phyloP scores from a whole-genome alignment of 495 filamentous ascomycete species.

The Aspergillus wentii region DNA sequence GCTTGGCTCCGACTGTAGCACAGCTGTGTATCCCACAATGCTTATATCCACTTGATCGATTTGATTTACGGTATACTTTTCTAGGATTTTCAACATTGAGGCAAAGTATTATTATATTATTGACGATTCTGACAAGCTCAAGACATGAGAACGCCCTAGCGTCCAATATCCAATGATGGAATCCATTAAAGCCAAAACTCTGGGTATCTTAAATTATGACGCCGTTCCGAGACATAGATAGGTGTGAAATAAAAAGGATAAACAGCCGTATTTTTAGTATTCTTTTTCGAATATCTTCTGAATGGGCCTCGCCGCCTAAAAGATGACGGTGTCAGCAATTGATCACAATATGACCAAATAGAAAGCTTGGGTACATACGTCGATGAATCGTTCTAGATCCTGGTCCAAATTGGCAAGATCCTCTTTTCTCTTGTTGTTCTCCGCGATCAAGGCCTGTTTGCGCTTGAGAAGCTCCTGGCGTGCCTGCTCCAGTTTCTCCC shows the following conservation, averaged over 20 bases:
- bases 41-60: too few species aligned
- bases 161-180: too few species aligned
- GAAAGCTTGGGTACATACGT: constrained; percentile 31
- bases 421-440: constrained; percentile 93
- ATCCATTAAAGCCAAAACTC: too few species aligned
- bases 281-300: constrained; percentile 79
- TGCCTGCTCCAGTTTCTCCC: constrained; percentile 81
- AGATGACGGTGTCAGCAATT: constrained; percentile 6
- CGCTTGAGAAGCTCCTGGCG: constrained; percentile 81
- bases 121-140: too few species aligned
- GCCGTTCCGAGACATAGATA: too few species aligned
- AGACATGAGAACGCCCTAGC: too few species aligned
- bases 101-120: too few species aligned
- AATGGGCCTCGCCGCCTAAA: constrained; percentile 77
- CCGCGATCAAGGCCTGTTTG: constrained; percentile 86
- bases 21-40: too few species aligned
- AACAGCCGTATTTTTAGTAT: constrained; percentile 29
- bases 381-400: constrained; percentile 87
- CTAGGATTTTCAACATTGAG: too few species aligned
- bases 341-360: neutral
- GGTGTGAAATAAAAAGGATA: constrained; percentile 6
- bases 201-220: constrained; percentile 39
- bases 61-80: too few species aligned
- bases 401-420: constrained; percentile 84
- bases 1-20: too few species aligned